A percentile compares a stretch with the other conserved stretches of the same genome.
phyloP scores from a whole-genome alignment of 2,329 filamentous ascomycete genomes.

The Cladosporium sp. region DNA sequence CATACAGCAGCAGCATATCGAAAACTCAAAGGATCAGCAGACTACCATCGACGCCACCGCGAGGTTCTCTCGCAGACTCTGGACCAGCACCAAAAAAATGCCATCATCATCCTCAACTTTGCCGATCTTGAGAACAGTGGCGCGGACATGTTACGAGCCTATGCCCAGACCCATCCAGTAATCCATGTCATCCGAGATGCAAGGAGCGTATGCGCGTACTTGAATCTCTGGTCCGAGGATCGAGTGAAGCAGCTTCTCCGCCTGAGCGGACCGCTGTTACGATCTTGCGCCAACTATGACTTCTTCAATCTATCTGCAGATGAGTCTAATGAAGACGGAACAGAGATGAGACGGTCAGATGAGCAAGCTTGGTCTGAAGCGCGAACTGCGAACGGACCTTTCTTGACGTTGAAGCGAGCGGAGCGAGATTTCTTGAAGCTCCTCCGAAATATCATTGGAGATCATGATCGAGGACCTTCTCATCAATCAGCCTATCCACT shows the following conservation, averaged over 20 bases:
- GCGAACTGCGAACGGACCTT: conserved; percentile 49
- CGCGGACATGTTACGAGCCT: conserved; percentile 58
- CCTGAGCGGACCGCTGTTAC: conserved; percentile 55
- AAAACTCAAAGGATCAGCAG: conserved; percentile 55
- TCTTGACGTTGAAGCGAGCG: conserved; percentile 63
- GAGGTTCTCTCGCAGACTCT: conserved; percentile 59
- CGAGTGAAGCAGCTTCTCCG: conserved; percentile 57
- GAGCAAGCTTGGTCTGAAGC: background rate
- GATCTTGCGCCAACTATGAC: conserved; percentile 67
- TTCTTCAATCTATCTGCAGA: conserved; percentile 67
- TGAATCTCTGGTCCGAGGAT: conserved; percentile 50
- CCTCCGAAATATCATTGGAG: conserved; percentile 56
- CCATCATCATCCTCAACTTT: conserved; percentile 67
- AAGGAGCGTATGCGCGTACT: conserved; percentile 59
- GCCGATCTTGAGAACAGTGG: conserved; percentile 63
- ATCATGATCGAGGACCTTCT: conserved; percentile 49
- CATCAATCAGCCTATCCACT: conserved; percentile 63
- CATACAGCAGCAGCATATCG: conserved; percentile 61
- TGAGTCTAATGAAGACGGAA: background rate
- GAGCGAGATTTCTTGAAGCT: conserved; percentile 69
- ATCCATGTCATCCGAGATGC: conserved; percentile 66
- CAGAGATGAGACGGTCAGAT: conserved; percentile 28
- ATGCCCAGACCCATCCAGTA: conserved; percentile 62
- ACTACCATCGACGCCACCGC: conserved; percentile 62
- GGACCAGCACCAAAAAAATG: conserved; percentile 54